A percentile compares a stretch with the other conserved stretches of the same genome.
Evolutionary conservation across 176 grass and related monocot genomes (phyloP).

Genomic region (Puccinellia tenuiflora): DNA sequence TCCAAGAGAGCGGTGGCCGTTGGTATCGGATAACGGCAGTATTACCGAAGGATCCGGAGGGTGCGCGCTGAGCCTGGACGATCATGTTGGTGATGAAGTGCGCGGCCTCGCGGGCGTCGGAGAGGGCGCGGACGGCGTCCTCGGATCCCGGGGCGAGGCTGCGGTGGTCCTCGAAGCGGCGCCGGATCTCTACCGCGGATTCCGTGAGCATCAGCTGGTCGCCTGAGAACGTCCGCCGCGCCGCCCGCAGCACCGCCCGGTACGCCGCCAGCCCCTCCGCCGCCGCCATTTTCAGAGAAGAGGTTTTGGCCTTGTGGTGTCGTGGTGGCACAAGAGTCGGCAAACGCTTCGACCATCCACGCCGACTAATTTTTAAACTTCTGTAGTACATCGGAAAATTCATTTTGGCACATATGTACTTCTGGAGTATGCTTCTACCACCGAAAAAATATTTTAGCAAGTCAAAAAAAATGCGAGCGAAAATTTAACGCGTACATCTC

Average conservation of each 20-base stretch:
- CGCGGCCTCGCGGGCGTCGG: constrained; percentile 60
- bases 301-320: background rate
- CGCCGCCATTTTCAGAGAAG: constrained; percentile 15
- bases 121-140: constrained; percentile 44
- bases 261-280: constrained; percentile 70
- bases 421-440: too few relatives aligned
- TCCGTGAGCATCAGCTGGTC: constrained; percentile 75
- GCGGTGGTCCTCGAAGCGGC: constrained; percentile 74
- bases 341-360: background rate
- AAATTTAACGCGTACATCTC: too few relatives aligned
- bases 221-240: constrained; percentile 81
- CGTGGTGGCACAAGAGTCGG: background rate
- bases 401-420: too few relatives aligned
- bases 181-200: constrained; percentile 84
- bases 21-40: background rate
- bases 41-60: constrained; percentile 74
- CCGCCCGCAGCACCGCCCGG: constrained; percentile 64
- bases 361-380: background rate
- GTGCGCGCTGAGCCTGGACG: constrained; percentile 65
- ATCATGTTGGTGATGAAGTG: constrained; percentile 92
- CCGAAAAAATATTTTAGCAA: too few relatives aligned
- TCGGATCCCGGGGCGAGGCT: constrained; percentile 52
- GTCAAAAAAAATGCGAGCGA: too few relatives aligned
- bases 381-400: too few relatives aligned
- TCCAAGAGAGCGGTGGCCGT: background rate